Percentiles rank a stretch among this genome's conserved stretches.
Evolutionary conservation across 2,329 filamentous ascomycete species (phyloP).

Genomic region (Diaporthe sp.): DNA sequence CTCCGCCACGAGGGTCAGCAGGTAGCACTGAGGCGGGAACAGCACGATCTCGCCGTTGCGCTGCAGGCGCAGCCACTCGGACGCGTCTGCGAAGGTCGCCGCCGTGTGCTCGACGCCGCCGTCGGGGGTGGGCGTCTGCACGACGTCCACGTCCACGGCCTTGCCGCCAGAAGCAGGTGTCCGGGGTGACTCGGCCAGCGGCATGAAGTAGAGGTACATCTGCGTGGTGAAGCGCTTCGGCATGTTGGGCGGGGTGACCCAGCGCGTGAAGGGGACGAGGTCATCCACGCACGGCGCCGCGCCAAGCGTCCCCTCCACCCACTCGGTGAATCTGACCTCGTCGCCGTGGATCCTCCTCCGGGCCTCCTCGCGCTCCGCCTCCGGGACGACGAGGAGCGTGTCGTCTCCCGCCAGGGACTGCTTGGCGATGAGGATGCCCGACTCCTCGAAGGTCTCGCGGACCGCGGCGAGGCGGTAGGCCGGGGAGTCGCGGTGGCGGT

Average conservation of each 20-base stretch:
- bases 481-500: slow-evolving; percentile 76
- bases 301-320: slow-evolving; percentile 57
- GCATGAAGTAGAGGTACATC: slow-evolving; percentile 96
- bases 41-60: slow-evolving; percentile 78
- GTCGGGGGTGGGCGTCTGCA: slow-evolving; percentile 79
- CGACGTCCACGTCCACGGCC: slow-evolving; percentile 61
- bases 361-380: slow-evolving; percentile 72
- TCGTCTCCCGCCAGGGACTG: slow-evolving; percentile 49
- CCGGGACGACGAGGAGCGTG: slow-evolving; percentile 72
- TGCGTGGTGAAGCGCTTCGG: slow-evolving; percentile 90
- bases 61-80: slow-evolving; percentile 77
- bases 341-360: slow-evolving; percentile 77
- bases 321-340: slow-evolving; percentile 74
- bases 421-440: slow-evolving; percentile 83
- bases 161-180: not conserved
- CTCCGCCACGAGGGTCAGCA: slow-evolving; percentile 70
- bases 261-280: slow-evolving; percentile 87
- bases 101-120: slow-evolving; percentile 73
- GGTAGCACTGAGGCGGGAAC: slow-evolving; percentile 90
- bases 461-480: slow-evolving; percentile 87
- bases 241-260: slow-evolving; percentile 84
- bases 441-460: slow-evolving; percentile 95
- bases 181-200: slow-evolving; percentile 56
- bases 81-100: slow-evolving; percentile 80
- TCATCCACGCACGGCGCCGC: slow-evolving; percentile 57